These are phyloP conservation scores for Westerdykella ornata DNA, from an alignment of 2,329 filamentous ascomycete genomes.

Conservation along the genomic window DNA sequence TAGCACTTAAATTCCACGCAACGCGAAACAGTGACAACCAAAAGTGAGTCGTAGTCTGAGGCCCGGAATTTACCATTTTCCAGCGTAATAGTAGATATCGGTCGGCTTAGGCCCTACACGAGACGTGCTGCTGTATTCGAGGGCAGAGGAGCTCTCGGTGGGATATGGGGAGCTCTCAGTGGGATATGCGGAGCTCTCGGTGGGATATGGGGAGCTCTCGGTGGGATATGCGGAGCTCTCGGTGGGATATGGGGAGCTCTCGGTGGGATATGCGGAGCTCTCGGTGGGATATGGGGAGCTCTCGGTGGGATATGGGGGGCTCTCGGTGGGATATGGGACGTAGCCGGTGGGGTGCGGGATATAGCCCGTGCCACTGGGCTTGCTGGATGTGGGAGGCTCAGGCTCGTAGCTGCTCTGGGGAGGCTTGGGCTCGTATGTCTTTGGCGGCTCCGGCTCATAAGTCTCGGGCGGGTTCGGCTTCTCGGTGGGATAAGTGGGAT, in stretches of 20 bases:
- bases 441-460: conserved; percentile 5
- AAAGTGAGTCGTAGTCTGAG: conserved; percentile 12
- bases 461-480: conserved; percentile 4
- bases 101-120: conserved; percentile 15
- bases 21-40: conserved; percentile 4
- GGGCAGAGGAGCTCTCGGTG: conserved; percentile 4
- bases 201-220: no score
- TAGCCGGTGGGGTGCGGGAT: conserved; percentile 10
- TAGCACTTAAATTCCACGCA: conserved; percentile 4
- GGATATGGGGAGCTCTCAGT: no score
- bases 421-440: conserved; percentile 9
- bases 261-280: conserved; percentile 7
- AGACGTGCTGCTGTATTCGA: conserved; percentile 7
- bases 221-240: no score
- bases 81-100: conserved; percentile 5
- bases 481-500: conserved; percentile 5
- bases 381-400: background rate
- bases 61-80: conserved; percentile 2
- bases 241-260: conserved; percentile 2
- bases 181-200: no score
- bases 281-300: conserved; percentile 7
- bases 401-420: conserved; percentile 6
- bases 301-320: conserved; percentile 7
- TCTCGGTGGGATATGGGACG: conserved; percentile 20
- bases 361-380: conserved; percentile 3